A percentile compares a stretch with the other conserved stretches of the same genome.
phyloP scores from a whole-genome alignment of 345 rosid genomes.

The Stellera chamaejasme region DNA sequence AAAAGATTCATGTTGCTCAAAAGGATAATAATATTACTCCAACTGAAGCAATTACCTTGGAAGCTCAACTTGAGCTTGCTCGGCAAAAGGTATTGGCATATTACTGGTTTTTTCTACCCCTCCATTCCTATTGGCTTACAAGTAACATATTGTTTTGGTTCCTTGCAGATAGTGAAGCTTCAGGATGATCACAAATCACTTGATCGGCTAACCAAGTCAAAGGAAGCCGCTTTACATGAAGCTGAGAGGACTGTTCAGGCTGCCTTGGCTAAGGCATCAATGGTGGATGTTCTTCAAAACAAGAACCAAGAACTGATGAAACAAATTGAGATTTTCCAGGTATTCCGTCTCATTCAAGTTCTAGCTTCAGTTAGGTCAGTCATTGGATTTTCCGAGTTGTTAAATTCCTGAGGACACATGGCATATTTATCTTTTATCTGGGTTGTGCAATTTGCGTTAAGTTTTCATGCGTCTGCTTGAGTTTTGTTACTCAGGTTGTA shows the following conservation, averaged over 20 bases:
- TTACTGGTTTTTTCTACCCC: not conserved
- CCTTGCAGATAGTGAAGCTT: slow-evolving; percentile 58
- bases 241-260: slow-evolving; percentile 80
- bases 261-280: slow-evolving; percentile 80
- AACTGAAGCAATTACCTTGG: slow-evolving; percentile 84
- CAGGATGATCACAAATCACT: slow-evolving; percentile 85
- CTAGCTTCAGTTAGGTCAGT: no score
- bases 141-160: slow-evolving; percentile 4
- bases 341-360: slow-evolving; percentile 6
- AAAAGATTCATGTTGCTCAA: slow-evolving; percentile 94
- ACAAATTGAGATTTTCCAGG: slow-evolving; percentile 90
- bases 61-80: slow-evolving; percentile 80
- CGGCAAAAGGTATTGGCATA: slow-evolving; percentile 44
- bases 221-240: slow-evolving; percentile 84
- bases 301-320: slow-evolving; percentile 89
- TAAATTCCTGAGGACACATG: no score
- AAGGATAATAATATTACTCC: slow-evolving; percentile 97
- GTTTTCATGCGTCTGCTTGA: not conserved
- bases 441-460: slow-evolving; percentile 9
- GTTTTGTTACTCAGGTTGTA: slow-evolving; percentile 1
- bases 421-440: no score
- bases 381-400: no score
- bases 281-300: slow-evolving; percentile 94
- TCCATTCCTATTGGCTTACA: no score
- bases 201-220: slow-evolving; percentile 84